Evolutionary conservation across 345 rosid genomes (phyloP).

Genomic region (Cardamine occulta): DNA sequence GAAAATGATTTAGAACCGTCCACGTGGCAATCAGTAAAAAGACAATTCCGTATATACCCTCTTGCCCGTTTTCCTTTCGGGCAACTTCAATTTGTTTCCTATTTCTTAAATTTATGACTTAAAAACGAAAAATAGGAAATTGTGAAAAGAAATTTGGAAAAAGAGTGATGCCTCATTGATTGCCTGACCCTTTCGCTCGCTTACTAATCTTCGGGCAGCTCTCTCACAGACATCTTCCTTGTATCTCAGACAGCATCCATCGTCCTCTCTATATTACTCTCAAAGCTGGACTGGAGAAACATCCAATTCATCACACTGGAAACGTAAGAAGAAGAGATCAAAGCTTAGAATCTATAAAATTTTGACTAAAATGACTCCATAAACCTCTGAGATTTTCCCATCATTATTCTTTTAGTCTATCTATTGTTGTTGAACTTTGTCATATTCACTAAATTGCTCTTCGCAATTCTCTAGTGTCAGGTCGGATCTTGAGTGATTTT

Average conservation of each 20-base stretch:
- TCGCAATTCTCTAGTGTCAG: background rate
- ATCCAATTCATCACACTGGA: conserved; percentile 6
- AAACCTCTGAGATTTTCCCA: background rate
- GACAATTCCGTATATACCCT: conserved; percentile 23
- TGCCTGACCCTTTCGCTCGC: conserved; percentile 22
- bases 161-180: conserved; percentile 8
- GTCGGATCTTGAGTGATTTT: conserved; percentile 50
- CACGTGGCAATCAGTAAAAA: conserved; percentile 9
- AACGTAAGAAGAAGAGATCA: conserved; percentile 24
- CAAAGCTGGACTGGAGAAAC: conserved; percentile 22
- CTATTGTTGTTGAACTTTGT: background rate
- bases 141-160: background rate
- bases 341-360: background rate
- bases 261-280: background rate
- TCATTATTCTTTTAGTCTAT: background rate
- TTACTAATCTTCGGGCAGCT: conserved; percentile 32
- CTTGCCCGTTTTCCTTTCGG: conserved; percentile 38
- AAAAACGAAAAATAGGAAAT: background rate
- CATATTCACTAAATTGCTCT: conserved; percentile 25
- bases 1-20: conserved; percentile 7
- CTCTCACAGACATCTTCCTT: conserved; percentile 33
- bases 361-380: background rate
- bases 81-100: conserved; percentile 9
- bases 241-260: conserved; percentile 34
- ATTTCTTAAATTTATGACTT: background rate